Percentiles rank a stretch among this genome's conserved stretches.
These are phyloP conservation scores for Mycena crocata DNA, from an alignment of 768 basidiomycete species.

Conservation along the genomic window DNA sequence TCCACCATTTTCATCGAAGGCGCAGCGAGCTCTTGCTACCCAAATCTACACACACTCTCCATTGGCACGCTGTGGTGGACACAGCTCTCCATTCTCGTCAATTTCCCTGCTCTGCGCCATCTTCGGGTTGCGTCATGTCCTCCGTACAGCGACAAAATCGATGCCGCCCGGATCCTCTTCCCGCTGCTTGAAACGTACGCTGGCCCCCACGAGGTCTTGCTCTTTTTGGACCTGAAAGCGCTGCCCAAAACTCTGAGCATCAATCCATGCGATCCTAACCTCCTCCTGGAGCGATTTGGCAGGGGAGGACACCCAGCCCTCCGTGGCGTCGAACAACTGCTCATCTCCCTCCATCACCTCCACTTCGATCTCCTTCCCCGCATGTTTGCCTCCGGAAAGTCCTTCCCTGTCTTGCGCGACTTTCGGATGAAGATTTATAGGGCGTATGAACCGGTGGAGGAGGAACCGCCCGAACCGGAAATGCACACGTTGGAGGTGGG, in stretches of 20 bases:
- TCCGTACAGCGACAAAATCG: neutral
- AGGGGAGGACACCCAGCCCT: neutral
- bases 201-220: slow-evolving; percentile 6
- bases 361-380: neutral
- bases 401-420: neutral
- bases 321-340: neutral
- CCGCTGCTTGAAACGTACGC: neutral
- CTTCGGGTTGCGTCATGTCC: neutral
- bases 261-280: neutral
- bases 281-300: slow-evolving; percentile 1
- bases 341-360: neutral
- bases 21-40: neutral
- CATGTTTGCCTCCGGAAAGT: neutral
- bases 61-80: neutral
- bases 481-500: slow-evolving; percentile 1
- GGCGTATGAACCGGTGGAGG: neutral
- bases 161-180: neutral
- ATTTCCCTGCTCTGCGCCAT: neutral
- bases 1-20: neutral
- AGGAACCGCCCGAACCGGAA: neutral
- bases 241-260: neutral
- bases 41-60: neutral
- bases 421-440: slow-evolving; percentile 2
- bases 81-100: neutral
- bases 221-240: neutral